phyloP scores from a whole-genome alignment of 257 asterid genomes.

The Salvia hispanica region DNA sequence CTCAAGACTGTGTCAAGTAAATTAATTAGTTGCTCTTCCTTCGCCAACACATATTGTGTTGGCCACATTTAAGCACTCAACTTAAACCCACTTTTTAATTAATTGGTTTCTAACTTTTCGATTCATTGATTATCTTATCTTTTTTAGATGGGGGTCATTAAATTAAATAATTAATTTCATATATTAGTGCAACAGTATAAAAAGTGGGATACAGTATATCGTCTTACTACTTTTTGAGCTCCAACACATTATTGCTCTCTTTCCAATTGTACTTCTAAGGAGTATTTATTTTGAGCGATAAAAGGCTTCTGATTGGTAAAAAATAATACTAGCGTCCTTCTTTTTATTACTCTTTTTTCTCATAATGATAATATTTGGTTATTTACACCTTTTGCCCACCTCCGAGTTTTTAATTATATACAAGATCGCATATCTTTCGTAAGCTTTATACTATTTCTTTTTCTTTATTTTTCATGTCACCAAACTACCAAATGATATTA shows the following conservation, averaged over 20 bases:
- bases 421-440: background rate
- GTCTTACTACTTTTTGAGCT: background rate
- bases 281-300: too few relatives aligned
- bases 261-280: slow-evolving; percentile 16
- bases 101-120: background rate
- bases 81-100: too few relatives aligned
- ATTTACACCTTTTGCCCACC: slow-evolving; percentile 20
- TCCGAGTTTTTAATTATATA: background rate
- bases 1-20: background rate
- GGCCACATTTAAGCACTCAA: too few relatives aligned
- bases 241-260: slow-evolving; percentile 1
- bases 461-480: background rate
- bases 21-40: background rate
- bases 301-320: slow-evolving; percentile 25
- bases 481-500: background rate
- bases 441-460: background rate
- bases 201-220: background rate
- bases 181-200: background rate
- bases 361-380: slow-evolving; percentile 23
- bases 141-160: background rate
- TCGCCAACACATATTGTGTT: too few relatives aligned
- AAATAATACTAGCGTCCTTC: background rate
- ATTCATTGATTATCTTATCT: background rate
- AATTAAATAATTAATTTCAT: background rate
- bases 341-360: background rate